phyloP scores from a whole-genome alignment of 2,329 filamentous ascomycete species.

The Claviceps digitariae region DNA sequence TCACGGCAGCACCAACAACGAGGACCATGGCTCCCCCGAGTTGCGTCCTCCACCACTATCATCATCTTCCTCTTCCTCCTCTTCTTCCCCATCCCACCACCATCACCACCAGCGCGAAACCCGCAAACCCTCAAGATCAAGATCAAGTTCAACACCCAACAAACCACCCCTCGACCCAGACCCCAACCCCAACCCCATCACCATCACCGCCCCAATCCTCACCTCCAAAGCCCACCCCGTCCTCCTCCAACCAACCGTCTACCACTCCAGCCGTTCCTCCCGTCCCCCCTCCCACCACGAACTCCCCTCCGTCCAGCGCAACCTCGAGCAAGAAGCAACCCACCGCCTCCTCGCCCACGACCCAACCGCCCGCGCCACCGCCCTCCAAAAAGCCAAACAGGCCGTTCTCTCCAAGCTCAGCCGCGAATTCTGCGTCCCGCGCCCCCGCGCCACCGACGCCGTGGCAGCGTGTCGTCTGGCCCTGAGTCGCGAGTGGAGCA shows the following conservation, averaged over 20 bases:
- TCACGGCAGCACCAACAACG: constrained; percentile 17
- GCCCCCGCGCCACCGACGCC: constrained; percentile 19
- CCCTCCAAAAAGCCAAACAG: constrained; percentile 45
- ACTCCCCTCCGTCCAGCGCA: constrained; percentile 44
- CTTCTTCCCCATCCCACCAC: constrained; percentile 7
- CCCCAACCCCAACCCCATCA: constrained; percentile 21
- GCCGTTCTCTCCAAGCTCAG: constrained; percentile 46
- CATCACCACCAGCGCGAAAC: constrained; percentile 7
- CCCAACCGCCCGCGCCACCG: constrained; percentile 37
- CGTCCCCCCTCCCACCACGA: constrained; percentile 25
- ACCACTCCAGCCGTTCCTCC: constrained; percentile 28
- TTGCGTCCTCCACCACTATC: constrained; percentile 4
- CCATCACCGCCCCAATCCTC: constrained; percentile 40
- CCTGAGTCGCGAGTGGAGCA: constrained; percentile 15
- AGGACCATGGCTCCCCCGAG: constrained; percentile 10
- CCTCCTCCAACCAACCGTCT: constrained; percentile 44
- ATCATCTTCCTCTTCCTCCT: neutral
- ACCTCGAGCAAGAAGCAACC: constrained; percentile 41
- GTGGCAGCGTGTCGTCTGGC: constrained; percentile 20
- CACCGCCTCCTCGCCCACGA: constrained; percentile 45
- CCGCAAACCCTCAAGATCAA: constrained; percentile 13
- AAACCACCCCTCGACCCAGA: constrained; percentile 14
- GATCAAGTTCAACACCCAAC: constrained; percentile 12
- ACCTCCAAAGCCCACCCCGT: constrained; percentile 34
- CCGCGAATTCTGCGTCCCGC: constrained; percentile 31